These are phyloP conservation scores for Trichophyton equinum DNA, from an alignment of 2,329 filamentous ascomycete species.

Conservation along the genomic window DNA sequence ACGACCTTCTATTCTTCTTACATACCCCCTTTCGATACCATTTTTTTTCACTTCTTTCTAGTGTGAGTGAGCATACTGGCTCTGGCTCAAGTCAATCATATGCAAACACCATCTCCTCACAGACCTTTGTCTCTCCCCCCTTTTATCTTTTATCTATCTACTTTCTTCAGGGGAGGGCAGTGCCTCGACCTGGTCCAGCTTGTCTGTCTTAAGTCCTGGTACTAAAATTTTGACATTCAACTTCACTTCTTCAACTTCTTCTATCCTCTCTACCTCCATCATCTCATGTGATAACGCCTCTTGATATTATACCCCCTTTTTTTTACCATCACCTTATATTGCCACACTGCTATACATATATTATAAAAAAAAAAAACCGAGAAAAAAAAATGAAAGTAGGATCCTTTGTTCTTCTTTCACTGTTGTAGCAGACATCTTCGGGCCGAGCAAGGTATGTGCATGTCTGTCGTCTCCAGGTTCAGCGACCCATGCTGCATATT, in stretches of 20 bases:
- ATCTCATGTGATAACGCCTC: background rate
- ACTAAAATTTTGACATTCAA: background rate
- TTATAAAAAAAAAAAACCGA: background rate
- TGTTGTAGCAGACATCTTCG: background rate
- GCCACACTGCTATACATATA: background rate
- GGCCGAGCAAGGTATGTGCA: background rate
- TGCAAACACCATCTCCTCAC: background rate
- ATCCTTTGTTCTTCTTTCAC: conserved; percentile 4
- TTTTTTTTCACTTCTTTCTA: conserved; percentile 4
- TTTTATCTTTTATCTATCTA: background rate
- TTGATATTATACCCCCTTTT: background rate
- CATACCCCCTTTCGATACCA: conserved; percentile 6
- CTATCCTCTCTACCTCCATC: background rate
- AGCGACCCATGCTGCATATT: background rate
- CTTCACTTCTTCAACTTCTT: background rate
- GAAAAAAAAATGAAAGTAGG: conserved; percentile 4
- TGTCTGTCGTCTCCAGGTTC: background rate
- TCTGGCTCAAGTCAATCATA: conserved; percentile 1
- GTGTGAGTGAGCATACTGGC: background rate
- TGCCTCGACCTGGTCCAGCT: background rate
- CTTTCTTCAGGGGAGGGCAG: background rate
- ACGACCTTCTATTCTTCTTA: conserved; percentile 1
- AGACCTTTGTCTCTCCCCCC: background rate
- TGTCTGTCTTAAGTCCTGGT: conserved; percentile 1
- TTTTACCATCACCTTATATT: background rate